Percentiles rank a stretch among this genome's conserved stretches.
phyloP scores from a whole-genome alignment of 2,329 filamentous ascomycete genomes.

The Myrmaecium sp. region DNA sequence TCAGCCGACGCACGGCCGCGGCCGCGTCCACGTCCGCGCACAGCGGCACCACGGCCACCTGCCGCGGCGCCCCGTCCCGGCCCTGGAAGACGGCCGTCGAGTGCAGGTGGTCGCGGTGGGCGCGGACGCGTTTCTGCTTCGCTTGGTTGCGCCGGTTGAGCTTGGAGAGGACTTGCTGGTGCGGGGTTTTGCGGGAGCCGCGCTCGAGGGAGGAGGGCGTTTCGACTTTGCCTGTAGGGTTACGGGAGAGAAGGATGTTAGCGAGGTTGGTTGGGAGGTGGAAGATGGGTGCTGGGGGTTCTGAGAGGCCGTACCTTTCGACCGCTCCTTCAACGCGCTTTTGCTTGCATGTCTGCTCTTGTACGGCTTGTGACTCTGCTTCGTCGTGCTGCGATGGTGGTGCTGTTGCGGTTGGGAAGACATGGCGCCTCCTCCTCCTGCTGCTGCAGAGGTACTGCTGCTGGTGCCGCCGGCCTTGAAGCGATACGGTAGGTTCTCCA shows the following conservation, averaged over 20 bases:
- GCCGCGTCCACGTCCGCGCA: slow-evolving; percentile 54
- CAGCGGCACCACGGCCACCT: slow-evolving; percentile 76
- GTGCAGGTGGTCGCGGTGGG: slow-evolving; percentile 67
- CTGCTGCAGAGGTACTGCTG: too few relatives aligned
- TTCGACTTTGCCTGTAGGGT: slow-evolving; percentile 55
- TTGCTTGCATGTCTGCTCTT: slow-evolving; percentile 88
- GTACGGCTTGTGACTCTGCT: slow-evolving; percentile 73
- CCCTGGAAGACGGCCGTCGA: slow-evolving; percentile 73
- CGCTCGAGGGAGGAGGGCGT: slow-evolving; percentile 45
- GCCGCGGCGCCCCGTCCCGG: slow-evolving; percentile 67
- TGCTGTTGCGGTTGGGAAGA: slow-evolving; percentile 51
- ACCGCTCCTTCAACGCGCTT: slow-evolving; percentile 63
- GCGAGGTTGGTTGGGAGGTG: background rate
- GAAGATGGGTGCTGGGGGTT: background rate
- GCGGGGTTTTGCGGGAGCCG: slow-evolving; percentile 66
- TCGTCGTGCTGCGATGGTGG: slow-evolving; percentile 86
- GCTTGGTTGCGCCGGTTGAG: slow-evolving; percentile 89
- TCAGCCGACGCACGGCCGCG: slow-evolving; percentile 52
- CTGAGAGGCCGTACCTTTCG: slow-evolving; percentile 50
- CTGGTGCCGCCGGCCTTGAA: slow-evolving; percentile 61
- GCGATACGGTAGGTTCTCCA: slow-evolving; percentile 48
- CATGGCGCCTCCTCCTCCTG: too few relatives aligned
- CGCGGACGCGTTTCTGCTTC: slow-evolving; percentile 71
- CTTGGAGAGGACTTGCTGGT: slow-evolving; percentile 96
- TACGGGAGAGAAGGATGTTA: background rate